Base-by-base conservation (phyloP, 1,139 yeast genomes). In the Lodderomyces theae region DNA sequence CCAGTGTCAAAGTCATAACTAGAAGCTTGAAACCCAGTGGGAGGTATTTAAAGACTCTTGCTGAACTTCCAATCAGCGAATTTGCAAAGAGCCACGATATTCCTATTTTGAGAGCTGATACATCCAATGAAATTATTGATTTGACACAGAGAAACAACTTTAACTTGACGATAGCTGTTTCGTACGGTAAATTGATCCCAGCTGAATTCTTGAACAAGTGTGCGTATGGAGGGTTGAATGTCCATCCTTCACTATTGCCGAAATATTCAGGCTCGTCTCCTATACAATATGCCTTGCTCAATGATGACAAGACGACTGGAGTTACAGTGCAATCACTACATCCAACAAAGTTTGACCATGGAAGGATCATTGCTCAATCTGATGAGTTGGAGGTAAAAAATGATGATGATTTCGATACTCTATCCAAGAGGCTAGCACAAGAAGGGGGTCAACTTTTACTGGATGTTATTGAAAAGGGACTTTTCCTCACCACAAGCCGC, bases 221-320 rank as follows among this genome's bases (percentile, higher is more conserved):
- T 32, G 59, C 62, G 8, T 79, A 62, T 54, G 90, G 92, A 0
- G 95, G 97, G 0, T 56, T 92, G 18, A 92, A 92, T 56, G 90
- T 92, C 0, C 99, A 92, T 57, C 99, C 99, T 0, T 88, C 97
- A 0, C 60, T 90, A 13, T 69, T 92, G 10, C 98, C 98, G 0
- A 66, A 64, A 39, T 81, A 86, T 54, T 76, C 90, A 1, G 99
- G 99, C 0, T 81, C 97, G 0, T 84, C 97, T 2, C 99, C 99
- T 0, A 64, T 94, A 5, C 97, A 92, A 49, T 74, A 80, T 47
- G 82, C 96, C 0, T 60, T 94, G 18, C 61, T 89, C 53, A 79
- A 85, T 48, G 72, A 72, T 39, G 92, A 85, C 49, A 34, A 49
- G 1, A 49, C 43, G 22, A 83, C 97, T 0, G 98, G 98, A 0